These are phyloP conservation scores for Tulasnella sp. DNA, from an alignment of 768 basidiomycete species.

Conservation along the genomic window DNA sequence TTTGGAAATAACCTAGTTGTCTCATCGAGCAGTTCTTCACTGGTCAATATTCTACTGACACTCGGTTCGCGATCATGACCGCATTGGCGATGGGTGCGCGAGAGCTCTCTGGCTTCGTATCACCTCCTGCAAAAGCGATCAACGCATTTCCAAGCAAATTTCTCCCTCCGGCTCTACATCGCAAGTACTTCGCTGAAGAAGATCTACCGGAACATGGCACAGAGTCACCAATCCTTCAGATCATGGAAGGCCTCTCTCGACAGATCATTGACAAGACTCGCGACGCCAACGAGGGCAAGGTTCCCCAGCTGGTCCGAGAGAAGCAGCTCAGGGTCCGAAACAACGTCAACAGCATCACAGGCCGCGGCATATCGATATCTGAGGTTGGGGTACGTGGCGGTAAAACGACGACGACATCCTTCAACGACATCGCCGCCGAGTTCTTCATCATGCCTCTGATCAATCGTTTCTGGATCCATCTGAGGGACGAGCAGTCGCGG, in stretches of 20 bases:
- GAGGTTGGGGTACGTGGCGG: constrained; percentile 28
- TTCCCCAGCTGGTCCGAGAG: constrained; percentile 59
- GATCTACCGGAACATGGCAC: constrained; percentile 27
- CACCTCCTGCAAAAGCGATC: constrained; percentile 25
- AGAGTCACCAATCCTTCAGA: constrained; percentile 37
- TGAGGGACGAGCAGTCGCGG: constrained; percentile 71
- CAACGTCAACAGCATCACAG: neutral
- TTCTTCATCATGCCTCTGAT: constrained; percentile 83
- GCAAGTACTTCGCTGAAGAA: constrained; percentile 43
- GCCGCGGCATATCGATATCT: constrained; percentile 35
- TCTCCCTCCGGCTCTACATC: constrained; percentile 62
- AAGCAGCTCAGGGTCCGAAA: constrained; percentile 55
- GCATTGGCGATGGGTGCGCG: constrained; percentile 78
- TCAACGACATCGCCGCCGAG: constrained; percentile 63
- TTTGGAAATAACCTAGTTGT: constrained; percentile 36
- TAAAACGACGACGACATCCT: constrained; percentile 32
- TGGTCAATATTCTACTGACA: constrained; percentile 80
- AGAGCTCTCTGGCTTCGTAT: constrained; percentile 55
- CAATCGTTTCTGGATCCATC: constrained; percentile 91
- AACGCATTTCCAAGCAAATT: constrained; percentile 68
- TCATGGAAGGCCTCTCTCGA: constrained; percentile 54
- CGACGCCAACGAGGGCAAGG: constrained; percentile 41
- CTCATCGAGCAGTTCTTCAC: constrained; percentile 91
- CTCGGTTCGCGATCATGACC: constrained; percentile 77
- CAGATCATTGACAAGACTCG: constrained; percentile 52